Evolutionary conservation across 163 green algal genomes (phyloP), one percentile per base, ranked within the genome.

Genomic region (Trebouxia gelatinosa): DNA sequence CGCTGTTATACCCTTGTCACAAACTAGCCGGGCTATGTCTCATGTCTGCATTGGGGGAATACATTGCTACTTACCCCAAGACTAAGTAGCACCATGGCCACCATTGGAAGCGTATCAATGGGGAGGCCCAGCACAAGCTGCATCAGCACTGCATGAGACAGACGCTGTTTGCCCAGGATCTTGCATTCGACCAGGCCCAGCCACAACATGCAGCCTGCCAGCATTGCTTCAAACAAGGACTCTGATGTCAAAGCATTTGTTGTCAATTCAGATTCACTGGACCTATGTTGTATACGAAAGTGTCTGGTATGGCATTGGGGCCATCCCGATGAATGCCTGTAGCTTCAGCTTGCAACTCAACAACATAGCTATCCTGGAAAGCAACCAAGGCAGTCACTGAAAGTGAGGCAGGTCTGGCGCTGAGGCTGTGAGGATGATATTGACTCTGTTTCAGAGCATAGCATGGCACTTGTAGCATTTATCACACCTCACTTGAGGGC

Each of bases 211-310:
- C 43, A 54, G 9, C 11, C 43, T 54, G 13, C 13, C 43, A 23
- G 43, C 43, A 54, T 54, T 54, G 13, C n/a, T 54, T 54, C 11
- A 54, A 23, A 54, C 43, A 54, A 23, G 43, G 43, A 54, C 43
- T 54, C 11, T 54, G 43, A 13, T 54, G 43, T 13, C 43, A 70
- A 11, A n/a, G n/a, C n/a, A n/a, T n/a, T n/a, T n/a, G 16, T 40
- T n/a, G 32, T 43, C 32, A 46, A 26, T 29, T 6, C 61, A 46
- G 54, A 31, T 26, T 65, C 5, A 65, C 19, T 29, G 23, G 0
- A 72, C 64, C 64, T 72, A 72, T 72, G 35, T 72, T 72, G 64
- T 50, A 72, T 23, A 72, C 23, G 32, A 72, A 72, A 23, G 50
- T 23, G 0, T 51, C 23, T 35, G 64, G 64, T 21, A 23, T 72